Evolutionary conservation across 352 stramenopile species (phyloP).

Genomic region (Phytophthora syringae): DNA sequence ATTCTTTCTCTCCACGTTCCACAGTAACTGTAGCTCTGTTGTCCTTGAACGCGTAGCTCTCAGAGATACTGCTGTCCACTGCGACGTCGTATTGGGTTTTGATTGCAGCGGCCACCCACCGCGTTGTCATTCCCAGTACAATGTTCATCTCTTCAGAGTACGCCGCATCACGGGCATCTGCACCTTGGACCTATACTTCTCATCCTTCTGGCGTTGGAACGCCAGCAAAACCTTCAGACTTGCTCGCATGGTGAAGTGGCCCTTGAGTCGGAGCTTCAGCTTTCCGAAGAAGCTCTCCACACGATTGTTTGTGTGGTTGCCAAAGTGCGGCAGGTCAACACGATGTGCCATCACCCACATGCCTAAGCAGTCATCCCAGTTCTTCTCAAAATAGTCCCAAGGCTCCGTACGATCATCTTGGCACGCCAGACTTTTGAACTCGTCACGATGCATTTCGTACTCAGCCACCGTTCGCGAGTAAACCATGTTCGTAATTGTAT

Average conservation of each 20-base stretch:
- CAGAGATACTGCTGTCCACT: neutral
- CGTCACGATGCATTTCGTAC: conserved; percentile 1
- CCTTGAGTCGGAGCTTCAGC: conserved; percentile 2
- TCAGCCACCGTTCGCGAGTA: neutral
- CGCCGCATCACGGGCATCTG: neutral
- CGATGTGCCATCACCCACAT: conserved; percentile 25
- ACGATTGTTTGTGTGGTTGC: conserved; percentile 15
- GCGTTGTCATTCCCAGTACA: conserved; percentile 4
- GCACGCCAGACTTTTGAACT: conserved; percentile 9
- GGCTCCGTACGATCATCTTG: neutral
- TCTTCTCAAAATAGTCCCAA: conserved; percentile 8
- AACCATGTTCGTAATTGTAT: conserved; percentile 13
- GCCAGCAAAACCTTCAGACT: neutral
- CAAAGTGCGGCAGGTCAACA: conserved; percentile 7
- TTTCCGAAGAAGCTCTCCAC: conserved; percentile 20
- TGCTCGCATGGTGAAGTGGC: neutral
- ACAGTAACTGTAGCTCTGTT: conserved; percentile 1
- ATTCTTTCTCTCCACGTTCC: neutral
- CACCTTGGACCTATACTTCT: neutral
- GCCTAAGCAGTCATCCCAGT: conserved; percentile 3
- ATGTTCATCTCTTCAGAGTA: conserved; percentile 5
- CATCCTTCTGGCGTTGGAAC: neutral
- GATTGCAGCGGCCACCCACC: neutral
- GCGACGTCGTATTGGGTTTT: conserved; percentile 3
- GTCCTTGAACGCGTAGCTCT: neutral